These are phyloP conservation scores for Kwoniella mangroviensis DNA, from an alignment of 768 basidiomycete genomes.

Conservation along the genomic window DNA sequence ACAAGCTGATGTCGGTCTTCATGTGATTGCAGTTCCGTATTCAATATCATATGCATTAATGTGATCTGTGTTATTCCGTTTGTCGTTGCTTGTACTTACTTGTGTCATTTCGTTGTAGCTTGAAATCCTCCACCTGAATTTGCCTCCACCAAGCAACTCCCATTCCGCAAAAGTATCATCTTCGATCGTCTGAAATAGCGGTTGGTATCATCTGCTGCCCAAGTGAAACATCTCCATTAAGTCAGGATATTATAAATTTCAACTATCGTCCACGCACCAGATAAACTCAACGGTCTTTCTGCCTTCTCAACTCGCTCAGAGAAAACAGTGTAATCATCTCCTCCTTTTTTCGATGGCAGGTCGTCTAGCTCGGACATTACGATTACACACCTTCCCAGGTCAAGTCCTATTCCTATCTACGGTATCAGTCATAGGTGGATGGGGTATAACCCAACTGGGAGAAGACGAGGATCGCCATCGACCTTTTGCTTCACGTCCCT, in stretches of 20 bases:
- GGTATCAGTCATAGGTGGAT: constrained; percentile 13
- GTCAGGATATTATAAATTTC: no score
- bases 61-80: background rate
- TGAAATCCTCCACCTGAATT: background rate
- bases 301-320: no score
- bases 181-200: background rate
- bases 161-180: background rate
- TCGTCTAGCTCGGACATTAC: constrained; percentile 6
- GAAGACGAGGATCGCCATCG: constrained; percentile 3
- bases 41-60: background rate
- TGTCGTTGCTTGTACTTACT: background rate
- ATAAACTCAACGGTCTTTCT: no score
- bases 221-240: background rate
- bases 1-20: no score
- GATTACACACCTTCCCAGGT: constrained; percentile 18
- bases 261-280: no score
- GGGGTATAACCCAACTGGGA: constrained; percentile 13
- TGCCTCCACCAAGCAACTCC: background rate
- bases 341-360: background rate
- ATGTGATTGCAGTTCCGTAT: no score
- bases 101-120: background rate
- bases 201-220: background rate
- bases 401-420: constrained; percentile 21
- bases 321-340: no score
- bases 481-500: no score